These are phyloP conservation scores for Solanum appendiculatum DNA, from an alignment of 257 asterid genomes.

Conservation along the genomic window DNA sequence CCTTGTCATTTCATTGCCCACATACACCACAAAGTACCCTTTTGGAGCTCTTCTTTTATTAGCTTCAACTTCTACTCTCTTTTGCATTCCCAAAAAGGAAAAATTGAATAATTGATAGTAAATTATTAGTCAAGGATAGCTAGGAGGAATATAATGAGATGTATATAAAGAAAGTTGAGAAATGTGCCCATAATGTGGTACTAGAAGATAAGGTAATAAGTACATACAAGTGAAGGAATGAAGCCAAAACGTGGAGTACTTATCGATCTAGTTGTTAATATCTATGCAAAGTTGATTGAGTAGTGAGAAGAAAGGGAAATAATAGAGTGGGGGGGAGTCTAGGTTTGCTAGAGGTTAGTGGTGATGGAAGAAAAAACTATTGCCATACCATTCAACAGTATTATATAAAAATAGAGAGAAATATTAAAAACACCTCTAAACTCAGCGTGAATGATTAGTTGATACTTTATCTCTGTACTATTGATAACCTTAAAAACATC, in stretches of 20 bases:
- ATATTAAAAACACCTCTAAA: too few species aligned
- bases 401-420: not conserved
- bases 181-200: not conserved
- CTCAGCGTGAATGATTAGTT: too few species aligned
- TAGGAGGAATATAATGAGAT: not conserved
- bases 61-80: constrained; percentile 12
- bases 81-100: constrained; percentile 13
- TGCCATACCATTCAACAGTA: not conserved
- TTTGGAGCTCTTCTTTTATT: constrained; percentile 35
- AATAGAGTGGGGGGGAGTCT: not conserved
- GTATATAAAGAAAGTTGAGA: not conserved
- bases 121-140: not conserved
- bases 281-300: not conserved
- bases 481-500: too few species aligned
- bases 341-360: not conserved
- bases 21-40: constrained; percentile 77
- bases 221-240: not conserved
- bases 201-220: not conserved
- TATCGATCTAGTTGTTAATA: not conserved
- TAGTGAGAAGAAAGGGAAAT: not conserved
- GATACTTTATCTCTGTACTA: too few species aligned
- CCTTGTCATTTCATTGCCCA: constrained; percentile 48
- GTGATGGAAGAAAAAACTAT: not conserved
- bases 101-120: not conserved
- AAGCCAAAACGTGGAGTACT: not conserved